Evolutionary conservation across 306 rosid species (phyloP).

Genomic region (Potentilla sterilis): DNA sequence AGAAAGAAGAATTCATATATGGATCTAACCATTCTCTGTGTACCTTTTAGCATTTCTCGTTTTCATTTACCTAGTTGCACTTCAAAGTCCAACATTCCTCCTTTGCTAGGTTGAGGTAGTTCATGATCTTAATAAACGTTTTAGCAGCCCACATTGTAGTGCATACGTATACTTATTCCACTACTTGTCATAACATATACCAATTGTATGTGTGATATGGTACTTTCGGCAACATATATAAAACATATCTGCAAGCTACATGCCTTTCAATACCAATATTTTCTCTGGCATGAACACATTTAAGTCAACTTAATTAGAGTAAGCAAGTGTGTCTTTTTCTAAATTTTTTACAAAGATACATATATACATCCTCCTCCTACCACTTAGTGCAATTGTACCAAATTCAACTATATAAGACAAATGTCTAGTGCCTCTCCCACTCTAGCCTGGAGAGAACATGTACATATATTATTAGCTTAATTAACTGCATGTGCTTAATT

Average conservation of each 20-base stretch:
- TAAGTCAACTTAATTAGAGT: constrained; percentile 28
- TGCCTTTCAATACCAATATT: neutral
- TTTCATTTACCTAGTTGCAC: neutral
- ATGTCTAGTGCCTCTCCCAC: constrained; percentile 56
- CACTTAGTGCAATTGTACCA: constrained; percentile 51
- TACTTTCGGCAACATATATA: constrained; percentile 34
- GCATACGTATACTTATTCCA: constrained; percentile 13
- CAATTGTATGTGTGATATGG: neutral
- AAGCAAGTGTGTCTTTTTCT: neutral
- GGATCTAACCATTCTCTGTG: no score
- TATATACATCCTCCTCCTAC: constrained; percentile 48
- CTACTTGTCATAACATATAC: neutral
- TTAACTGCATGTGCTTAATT: constrained; percentile 5
- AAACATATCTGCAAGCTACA: constrained; percentile 25
- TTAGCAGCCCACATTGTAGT: constrained; percentile 5
- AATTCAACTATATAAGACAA: constrained; percentile 40
- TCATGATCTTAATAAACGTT: neutral
- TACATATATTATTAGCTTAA: neutral
- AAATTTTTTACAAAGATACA: neutral
- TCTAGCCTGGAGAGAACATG: constrained; percentile 13
- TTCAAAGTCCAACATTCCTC: neutral
- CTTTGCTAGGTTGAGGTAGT: neutral
- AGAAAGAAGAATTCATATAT: no score
- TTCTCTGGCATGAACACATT: constrained; percentile 12
- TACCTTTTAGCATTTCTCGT: neutral